Conservation (phyloP, 371 early-diverging fungal genomes). For the Umbelopsis sp. region DNA sequence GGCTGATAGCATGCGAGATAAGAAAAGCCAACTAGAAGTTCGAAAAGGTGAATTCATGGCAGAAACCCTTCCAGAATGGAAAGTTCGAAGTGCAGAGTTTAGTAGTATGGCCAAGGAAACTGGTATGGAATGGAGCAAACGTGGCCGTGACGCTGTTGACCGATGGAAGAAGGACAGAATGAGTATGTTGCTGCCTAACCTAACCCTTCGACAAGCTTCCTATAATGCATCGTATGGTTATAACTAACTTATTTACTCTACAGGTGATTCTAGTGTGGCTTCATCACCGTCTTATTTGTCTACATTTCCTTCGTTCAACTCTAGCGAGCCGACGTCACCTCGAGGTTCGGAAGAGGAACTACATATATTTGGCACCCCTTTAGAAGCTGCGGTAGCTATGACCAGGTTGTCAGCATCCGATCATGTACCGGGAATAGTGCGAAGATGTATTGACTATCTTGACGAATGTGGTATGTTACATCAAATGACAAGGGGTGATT, state of each 20-base stretch:
- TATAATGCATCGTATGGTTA: neutral
- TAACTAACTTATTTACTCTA: neutral
- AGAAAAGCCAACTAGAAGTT: neutral
- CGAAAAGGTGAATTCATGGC: slow-evolving; percentile 29
- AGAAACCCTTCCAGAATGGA: slow-evolving; percentile 55
- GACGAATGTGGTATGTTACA: slow-evolving; percentile 48
- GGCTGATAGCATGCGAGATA: slow-evolving; percentile 13
- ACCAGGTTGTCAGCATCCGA: slow-evolving; percentile 58
- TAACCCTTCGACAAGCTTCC: too few relatives aligned
- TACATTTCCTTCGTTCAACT: neutral
- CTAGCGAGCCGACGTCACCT: slow-evolving; percentile 4
- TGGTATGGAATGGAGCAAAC: slow-evolving; percentile 51
- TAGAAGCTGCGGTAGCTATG: slow-evolving; percentile 54
- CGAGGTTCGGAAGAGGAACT: slow-evolving; percentile 25
- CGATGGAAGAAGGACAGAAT: slow-evolving; percentile 53
- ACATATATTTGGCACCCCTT: slow-evolving; percentile 58
- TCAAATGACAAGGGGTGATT: too few relatives aligned
- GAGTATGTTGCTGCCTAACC: slow-evolving; percentile 23
- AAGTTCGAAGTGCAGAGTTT: slow-evolving; percentile 42
- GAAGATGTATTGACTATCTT: slow-evolving; percentile 80
- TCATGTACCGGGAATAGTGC: slow-evolving; percentile 73
- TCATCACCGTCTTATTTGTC: slow-evolving; percentile 18
- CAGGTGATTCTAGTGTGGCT: slow-evolving; percentile 8
- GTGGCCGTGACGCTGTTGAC: slow-evolving; percentile 53
- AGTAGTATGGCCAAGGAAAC: slow-evolving; percentile 52